phyloP scores from a whole-genome alignment of 1,139 yeast genomes.

The Candida sojae region DNA sequence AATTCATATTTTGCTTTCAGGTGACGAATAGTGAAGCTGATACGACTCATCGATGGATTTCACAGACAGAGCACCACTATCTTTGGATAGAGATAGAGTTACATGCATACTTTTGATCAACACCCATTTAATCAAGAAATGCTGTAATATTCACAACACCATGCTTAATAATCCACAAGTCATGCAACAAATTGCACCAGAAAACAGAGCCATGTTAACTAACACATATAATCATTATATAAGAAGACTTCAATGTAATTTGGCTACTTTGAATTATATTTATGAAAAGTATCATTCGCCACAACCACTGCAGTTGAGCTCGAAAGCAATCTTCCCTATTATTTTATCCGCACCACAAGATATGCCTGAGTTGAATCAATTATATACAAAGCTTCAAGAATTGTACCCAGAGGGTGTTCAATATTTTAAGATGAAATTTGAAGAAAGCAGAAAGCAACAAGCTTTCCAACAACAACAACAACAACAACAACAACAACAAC shows the following conservation, averaged over 20 bases:
- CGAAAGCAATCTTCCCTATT: constrained; percentile 48
- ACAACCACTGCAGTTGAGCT: constrained; percentile 20
- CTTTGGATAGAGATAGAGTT: constrained; percentile 46
- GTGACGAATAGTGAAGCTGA: not conserved
- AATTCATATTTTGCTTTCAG: not conserved
- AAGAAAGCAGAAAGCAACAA: constrained; percentile 37
- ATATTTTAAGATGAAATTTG: constrained; percentile 47
- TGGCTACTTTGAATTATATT: constrained; percentile 52
- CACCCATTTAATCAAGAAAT: constrained; percentile 52
- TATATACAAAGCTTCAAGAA: constrained; percentile 50
- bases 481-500: constrained; percentile 12
- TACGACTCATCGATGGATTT: constrained; percentile 8
- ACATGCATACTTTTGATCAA: constrained; percentile 54
- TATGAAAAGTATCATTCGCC: constrained; percentile 50
- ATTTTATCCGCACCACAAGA: constrained; percentile 57
- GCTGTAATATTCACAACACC: constrained; percentile 39
- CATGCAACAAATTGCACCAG: constrained; percentile 37
- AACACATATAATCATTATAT: constrained; percentile 54
- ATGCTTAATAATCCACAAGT: constrained; percentile 38
- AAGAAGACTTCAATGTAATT: constrained; percentile 54
- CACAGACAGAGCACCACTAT: constrained; percentile 17
- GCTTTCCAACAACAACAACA: constrained; percentile 14
- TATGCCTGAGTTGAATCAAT: constrained; percentile 52
- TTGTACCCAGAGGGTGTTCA: constrained; percentile 58
- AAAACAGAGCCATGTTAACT: constrained; percentile 36